phyloP scores from a whole-genome alignment of 768 basidiomycete genomes.

The Lactarius hatsudake region DNA sequence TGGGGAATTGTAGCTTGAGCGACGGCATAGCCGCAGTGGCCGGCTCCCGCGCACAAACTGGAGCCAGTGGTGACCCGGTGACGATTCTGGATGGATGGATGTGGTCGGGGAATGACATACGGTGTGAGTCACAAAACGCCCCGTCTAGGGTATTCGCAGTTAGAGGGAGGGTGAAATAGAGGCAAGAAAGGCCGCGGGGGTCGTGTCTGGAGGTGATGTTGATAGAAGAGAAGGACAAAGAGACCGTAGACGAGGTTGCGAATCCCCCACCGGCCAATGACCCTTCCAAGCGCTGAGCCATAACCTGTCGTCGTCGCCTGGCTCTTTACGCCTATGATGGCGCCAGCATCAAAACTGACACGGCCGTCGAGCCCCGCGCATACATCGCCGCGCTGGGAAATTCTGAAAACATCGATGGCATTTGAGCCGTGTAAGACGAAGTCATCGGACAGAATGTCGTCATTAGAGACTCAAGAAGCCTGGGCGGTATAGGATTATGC shows the following conservation, averaged over 20 bases:
- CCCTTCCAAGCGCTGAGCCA: conserved; percentile 55
- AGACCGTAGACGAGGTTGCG: conserved; percentile 51
- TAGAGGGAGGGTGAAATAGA: conserved; percentile 45
- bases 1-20: conserved; percentile 6
- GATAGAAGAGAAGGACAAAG: conserved; percentile 53
- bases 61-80: conserved; percentile 13
- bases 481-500: conserved; percentile 66
- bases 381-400: conserved; percentile 56
- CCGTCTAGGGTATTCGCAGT: conserved; percentile 19
- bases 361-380: conserved; percentile 58
- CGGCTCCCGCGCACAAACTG: conserved; percentile 21
- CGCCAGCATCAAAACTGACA: conserved; percentile 67
- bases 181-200: conserved; percentile 42
- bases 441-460: conserved; percentile 55
- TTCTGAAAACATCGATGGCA: conserved; percentile 57
- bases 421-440: conserved; percentile 61
- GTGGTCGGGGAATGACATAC: conserved; percentile 11
- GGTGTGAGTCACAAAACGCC: conserved; percentile 19
- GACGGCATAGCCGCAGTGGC: conserved; percentile 10
- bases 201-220: conserved; percentile 45
- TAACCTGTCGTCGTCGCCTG: conserved; percentile 43
- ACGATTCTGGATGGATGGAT: conserved; percentile 9
- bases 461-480: conserved; percentile 50
- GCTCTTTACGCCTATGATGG: conserved; percentile 52
- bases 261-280: conserved; percentile 66